These are phyloP conservation scores for Ogataea polymorpha DNA, from an alignment of 805 yeast genomes.

Conservation along the genomic window DNA sequence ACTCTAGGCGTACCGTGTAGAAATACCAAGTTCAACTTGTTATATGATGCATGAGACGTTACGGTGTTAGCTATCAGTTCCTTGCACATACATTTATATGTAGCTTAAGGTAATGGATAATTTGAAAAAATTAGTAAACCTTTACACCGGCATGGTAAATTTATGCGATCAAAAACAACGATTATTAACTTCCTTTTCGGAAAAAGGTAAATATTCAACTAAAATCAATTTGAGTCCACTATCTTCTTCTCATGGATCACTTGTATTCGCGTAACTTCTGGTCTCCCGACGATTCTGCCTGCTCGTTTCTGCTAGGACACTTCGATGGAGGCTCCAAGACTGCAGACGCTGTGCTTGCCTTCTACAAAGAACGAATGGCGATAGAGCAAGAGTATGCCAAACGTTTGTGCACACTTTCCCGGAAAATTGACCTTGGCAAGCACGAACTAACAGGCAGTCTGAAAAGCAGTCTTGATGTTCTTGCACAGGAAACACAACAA, in stretches of 20 bases:
- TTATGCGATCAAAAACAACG: not conserved
- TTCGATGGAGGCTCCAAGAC: slow-evolving; percentile 61
- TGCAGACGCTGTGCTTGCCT: slow-evolving; percentile 44
- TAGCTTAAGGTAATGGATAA: slow-evolving; percentile 9
- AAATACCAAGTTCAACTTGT: slow-evolving; percentile 28
- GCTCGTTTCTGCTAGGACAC: slow-evolving; percentile 49
- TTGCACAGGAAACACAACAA: slow-evolving; percentile 56
- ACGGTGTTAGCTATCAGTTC: slow-evolving; percentile 62
- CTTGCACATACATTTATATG: slow-evolving; percentile 11
- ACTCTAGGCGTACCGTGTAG: slow-evolving; percentile 62
- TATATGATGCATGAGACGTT: slow-evolving; percentile 44
- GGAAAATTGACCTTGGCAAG: slow-evolving; percentile 26
- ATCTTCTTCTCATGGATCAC: slow-evolving; percentile 11
- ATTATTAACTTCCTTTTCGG: slow-evolving; percentile 2
- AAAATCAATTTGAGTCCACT: slow-evolving; percentile 6
- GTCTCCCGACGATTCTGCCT: slow-evolving; percentile 62
- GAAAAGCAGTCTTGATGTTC: slow-evolving; percentile 54
- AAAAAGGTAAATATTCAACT: slow-evolving; percentile 9
- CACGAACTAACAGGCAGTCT: slow-evolving; percentile 55
- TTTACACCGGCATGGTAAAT: not conserved
- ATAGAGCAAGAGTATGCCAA: slow-evolving; percentile 74
- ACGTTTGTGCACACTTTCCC: slow-evolving; percentile 49
- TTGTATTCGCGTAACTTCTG: slow-evolving; percentile 34
- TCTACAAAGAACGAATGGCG: slow-evolving; percentile 52
- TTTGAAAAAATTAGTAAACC: slow-evolving; percentile 1